A percentile compares a stretch with the other conserved stretches of the same genome.
Conservation (phyloP, 169 alveolate species). For the Plasmodium fragile region DNA sequence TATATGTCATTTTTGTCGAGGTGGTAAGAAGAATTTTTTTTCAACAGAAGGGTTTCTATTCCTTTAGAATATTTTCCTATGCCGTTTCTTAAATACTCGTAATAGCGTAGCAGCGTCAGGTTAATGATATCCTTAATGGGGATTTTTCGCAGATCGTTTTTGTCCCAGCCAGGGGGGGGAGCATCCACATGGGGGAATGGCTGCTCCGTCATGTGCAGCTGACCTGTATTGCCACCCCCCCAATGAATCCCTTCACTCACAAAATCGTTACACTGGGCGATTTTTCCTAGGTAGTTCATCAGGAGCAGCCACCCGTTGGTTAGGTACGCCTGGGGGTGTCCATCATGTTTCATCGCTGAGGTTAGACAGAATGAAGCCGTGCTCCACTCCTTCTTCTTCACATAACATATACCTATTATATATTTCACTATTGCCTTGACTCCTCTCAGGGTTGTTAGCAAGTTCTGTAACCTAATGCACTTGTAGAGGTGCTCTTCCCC, state of each 20-base stretch:
- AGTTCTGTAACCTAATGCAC: conserved; percentile 4
- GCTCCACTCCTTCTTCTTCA: conserved; percentile 61
- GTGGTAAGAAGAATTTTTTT: background rate
- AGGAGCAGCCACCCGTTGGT: conserved; percentile 49
- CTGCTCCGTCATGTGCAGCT: background rate
- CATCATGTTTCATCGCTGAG: conserved; percentile 11
- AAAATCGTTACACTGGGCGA: conserved; percentile 16
- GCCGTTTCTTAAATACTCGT: conserved; percentile 9
- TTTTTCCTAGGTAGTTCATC: conserved; percentile 52
- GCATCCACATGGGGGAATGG: background rate
- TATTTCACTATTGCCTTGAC: conserved; percentile 58
- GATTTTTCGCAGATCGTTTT: background rate
- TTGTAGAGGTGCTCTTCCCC: conserved; percentile 3
- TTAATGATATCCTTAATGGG: conserved; percentile 47
- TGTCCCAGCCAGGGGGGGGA: background rate
- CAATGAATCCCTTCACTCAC: background rate
- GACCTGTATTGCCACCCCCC: background rate
- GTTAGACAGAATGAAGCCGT: conserved; percentile 66
- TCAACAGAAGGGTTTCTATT: background rate
- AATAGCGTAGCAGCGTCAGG: conserved; percentile 37
- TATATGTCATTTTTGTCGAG: conserved; percentile 59
- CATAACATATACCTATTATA: conserved; percentile 61
- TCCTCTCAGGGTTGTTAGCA: background rate
- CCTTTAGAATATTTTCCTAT: conserved; percentile 21
- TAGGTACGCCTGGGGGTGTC: conserved; percentile 9